These are phyloP conservation scores for Fusarium nelsonii DNA, from an alignment of 2,329 filamentous ascomycete species.

Conservation along the genomic window DNA sequence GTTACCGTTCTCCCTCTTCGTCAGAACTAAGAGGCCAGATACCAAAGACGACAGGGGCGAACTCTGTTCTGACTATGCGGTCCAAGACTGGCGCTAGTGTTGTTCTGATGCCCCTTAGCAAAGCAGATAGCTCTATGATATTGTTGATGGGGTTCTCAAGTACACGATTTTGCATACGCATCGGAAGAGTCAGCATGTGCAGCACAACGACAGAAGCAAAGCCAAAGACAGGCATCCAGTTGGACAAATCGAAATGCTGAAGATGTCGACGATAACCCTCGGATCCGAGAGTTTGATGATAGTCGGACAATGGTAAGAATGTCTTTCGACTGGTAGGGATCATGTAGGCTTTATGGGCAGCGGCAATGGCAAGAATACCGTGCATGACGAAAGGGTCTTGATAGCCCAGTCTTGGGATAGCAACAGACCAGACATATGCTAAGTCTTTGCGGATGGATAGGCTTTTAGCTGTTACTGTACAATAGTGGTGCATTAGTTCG, in stretches of 20 bases:
- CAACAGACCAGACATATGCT: constrained; percentile 46
- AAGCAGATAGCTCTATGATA: constrained; percentile 38
- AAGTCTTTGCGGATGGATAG: constrained; percentile 44
- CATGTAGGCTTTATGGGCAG: constrained; percentile 50
- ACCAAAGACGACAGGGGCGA: constrained; percentile 44
- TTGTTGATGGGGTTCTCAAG: constrained; percentile 42
- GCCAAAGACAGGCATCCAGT: constrained; percentile 53
- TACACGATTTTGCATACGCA: constrained; percentile 26
- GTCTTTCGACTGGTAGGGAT: constrained; percentile 41
- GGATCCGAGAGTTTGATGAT: constrained; percentile 49
- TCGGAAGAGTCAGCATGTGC: constrained; percentile 45
- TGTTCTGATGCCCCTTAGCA: constrained; percentile 42
- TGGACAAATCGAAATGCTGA: constrained; percentile 29
- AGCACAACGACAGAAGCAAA: constrained; percentile 57
- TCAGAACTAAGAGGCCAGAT: constrained; percentile 32
- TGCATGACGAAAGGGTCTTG: constrained; percentile 49
- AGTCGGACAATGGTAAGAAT: constrained; percentile 48
- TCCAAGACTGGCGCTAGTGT: constrained; percentile 36
- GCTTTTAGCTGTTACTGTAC: constrained; percentile 44
- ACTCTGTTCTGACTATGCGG: constrained; percentile 40
- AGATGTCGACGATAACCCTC: constrained; percentile 48
- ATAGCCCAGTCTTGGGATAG: constrained; percentile 48
- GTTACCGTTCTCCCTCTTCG: constrained; percentile 21
- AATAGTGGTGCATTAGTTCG: constrained; percentile 52
- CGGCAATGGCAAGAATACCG: constrained; percentile 49